A percentile compares a stretch with the other conserved stretches of the same genome.
Evolutionary conservation across 2,329 filamentous ascomycete genomes (phyloP).

Genomic region (Ilyonectria mors-panacis): DNA sequence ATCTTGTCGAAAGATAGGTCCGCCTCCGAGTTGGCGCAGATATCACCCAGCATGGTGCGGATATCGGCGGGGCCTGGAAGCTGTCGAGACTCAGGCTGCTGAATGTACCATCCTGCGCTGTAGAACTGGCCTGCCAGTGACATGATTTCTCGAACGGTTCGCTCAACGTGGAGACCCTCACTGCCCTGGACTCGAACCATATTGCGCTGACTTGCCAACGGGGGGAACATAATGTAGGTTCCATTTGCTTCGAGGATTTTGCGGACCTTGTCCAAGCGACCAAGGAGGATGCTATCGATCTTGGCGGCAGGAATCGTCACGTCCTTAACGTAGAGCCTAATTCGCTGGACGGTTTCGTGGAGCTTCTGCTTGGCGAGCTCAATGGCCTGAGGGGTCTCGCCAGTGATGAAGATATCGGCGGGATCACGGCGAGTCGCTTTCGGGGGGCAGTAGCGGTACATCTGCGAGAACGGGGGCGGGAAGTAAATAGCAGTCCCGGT

Average conservation of each 20-base stretch:
- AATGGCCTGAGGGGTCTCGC: slow-evolving; percentile 87
- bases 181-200: slow-evolving; percentile 92
- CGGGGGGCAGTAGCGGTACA: slow-evolving; percentile 90
- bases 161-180: slow-evolving; percentile 94
- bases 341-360: slow-evolving; percentile 84
- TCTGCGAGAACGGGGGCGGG: slow-evolving; percentile 90
- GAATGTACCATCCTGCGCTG: slow-evolving; percentile 95
- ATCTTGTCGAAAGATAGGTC: slow-evolving; percentile 96
- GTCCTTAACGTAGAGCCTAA: slow-evolving; percentile 92
- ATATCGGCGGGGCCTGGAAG: slow-evolving; percentile 80
- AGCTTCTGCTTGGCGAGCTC: slow-evolving; percentile 91
- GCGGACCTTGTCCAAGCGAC: slow-evolving; percentile 93
- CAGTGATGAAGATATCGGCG: slow-evolving; percentile 95
- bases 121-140: slow-evolving; percentile 97
- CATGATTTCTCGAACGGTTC: slow-evolving; percentile 97
- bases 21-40: slow-evolving; percentile 95
- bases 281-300: slow-evolving; percentile 93
- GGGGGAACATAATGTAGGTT: slow-evolving; percentile 93
- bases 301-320: slow-evolving; percentile 91
- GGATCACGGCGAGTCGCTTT: slow-evolving; percentile 87
- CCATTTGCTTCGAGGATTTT: slow-evolving; percentile 98
- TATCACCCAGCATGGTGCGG: slow-evolving; percentile 91
- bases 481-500: slow-evolving; percentile 99
- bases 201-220: slow-evolving; percentile 86
- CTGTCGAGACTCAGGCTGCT: slow-evolving; percentile 78